Evolutionary conservation across 2,329 filamentous ascomycete genomes (phyloP), one percentile per base, ranked within the genome.

Genomic region (Pyrenochaeta sp.): DNA sequence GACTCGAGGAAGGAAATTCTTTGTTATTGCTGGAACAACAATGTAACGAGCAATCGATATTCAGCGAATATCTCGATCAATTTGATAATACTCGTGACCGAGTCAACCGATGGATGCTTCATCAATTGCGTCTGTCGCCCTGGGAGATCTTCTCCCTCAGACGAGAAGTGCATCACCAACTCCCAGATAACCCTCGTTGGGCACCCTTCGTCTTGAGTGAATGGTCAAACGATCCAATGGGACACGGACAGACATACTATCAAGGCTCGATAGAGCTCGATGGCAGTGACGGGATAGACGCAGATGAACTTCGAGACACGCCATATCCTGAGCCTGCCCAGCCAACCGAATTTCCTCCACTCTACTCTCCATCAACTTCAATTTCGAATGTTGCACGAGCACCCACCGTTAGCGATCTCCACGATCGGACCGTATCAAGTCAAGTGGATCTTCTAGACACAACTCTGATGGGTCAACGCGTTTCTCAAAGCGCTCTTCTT

Each of bases 121-220:
- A 58, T 30, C 51, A 53, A 23, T 46, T 58, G 15, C 24, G 54
- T 14, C 28, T 55, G 10, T 58, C 54, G 7, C 48, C 48, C 9
- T 24, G 30, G 6, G 54, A 55, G 22, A 32, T 49, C 7, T 51
- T 41, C 20, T 44, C 45, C 17, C 21, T 58, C 6, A 32, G 35
- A 19, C 29, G 48, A 38, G 11, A 35, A 8, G 30, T 53, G 8
- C 9, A 20, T 6, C 17, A 30, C 11, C 26, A 22, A 3, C 31
- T 30, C 3, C 32, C 23, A 11, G 15, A 10, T 11, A n/a, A 41
- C 8, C 35, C 44, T 9, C 30, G 44, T 35, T 53, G 49, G 49
- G 39, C 41, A 1, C 29, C 26, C 4, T 19, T 43, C 3, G 47
- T 39, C 2, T 17, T 51, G 26, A 22, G 8, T 11, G 27, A 23